Evolutionary conservation across 371 early-diverging fungal genomes (phyloP).

Genomic region (Coemansia sp.): DNA sequence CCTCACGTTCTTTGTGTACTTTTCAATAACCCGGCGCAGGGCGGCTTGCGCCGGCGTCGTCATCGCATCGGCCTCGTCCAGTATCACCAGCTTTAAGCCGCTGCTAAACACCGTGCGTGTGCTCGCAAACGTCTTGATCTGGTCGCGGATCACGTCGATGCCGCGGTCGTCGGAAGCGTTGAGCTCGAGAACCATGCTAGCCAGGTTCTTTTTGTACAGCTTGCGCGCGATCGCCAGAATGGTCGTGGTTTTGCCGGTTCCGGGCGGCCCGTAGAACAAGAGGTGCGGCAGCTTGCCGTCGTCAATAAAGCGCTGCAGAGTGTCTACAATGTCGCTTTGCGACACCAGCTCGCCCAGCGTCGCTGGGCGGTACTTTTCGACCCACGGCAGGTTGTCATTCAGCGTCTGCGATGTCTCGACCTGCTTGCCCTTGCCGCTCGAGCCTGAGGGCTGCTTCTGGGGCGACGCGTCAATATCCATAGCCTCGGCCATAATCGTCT

Average conservation of each 20-base stretch:
- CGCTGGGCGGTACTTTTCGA: conserved; percentile 93
- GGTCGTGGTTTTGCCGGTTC: conserved; percentile 98
- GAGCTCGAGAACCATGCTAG: conserved; percentile 89
- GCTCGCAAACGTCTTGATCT: conserved; percentile 97
- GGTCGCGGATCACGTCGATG: conserved; percentile 98
- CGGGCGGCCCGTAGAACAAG: conserved; percentile 98
- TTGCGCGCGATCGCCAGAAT: conserved; percentile 87
- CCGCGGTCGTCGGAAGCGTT: conserved; percentile 99
- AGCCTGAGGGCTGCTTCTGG: neutral
- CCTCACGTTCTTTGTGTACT: conserved; percentile 94
- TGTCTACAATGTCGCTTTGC: conserved; percentile 85
- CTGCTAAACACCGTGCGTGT: conserved; percentile 79
- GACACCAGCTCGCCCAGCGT: conserved; percentile 86
- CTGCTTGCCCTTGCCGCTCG: conserved; percentile 40
- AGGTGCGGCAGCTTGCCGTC: conserved; percentile 95
- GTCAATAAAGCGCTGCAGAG: conserved; percentile 89
- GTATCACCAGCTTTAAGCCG: conserved; percentile 88
- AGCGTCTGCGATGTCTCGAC: conserved; percentile 1
- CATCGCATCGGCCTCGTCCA: conserved; percentile 99
- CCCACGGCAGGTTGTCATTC: conserved; percentile 60
- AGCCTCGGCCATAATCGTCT: conserved; percentile 26
- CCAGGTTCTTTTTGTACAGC: conserved; percentile 78
- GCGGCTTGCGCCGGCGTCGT: conserved; percentile 96
- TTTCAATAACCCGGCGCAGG: conserved; percentile 95
- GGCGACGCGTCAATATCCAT: conserved; percentile 40